Conservation (phyloP, 75 land plant species). For the Cupressus sempervirens region DNA sequence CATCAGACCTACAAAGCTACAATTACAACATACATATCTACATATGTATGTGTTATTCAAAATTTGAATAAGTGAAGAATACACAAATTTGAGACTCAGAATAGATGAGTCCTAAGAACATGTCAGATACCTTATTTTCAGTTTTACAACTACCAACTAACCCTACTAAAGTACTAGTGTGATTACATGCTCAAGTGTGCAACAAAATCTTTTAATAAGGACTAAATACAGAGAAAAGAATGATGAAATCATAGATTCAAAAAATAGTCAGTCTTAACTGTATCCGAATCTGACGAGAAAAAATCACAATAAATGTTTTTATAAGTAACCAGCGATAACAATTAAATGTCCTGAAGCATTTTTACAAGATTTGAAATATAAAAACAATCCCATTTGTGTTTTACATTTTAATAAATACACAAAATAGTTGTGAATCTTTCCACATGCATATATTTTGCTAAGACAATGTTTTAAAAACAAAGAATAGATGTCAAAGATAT, state of each 20-base stretch:
- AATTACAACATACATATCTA: neutral
- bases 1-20: neutral
- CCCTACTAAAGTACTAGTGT: neutral
- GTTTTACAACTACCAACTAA: neutral
- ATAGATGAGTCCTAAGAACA: neutral
- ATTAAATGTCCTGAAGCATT: too few species aligned
- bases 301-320: neutral
- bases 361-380: too few species aligned
- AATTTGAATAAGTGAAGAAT: neutral
- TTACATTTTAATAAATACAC: too few species aligned
- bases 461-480: neutral
- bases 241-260: neutral
- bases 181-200: neutral
- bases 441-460: neutral
- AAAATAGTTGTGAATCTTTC: neutral
- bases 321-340: too few species aligned
- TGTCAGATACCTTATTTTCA: neutral
- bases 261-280: neutral
- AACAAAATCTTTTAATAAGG: neutral
- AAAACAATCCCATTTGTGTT: neutral
- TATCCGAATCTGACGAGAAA: neutral
- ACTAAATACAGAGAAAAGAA: neutral
- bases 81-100: neutral
- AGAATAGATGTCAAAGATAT: neutral
- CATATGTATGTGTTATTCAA: neutral